A percentile compares a stretch with the other conserved stretches of the same genome.
Evolutionary conservation across 1,284 basidiomycete species (phyloP).

Genomic region (Cryptococcus hybrid): DNA sequence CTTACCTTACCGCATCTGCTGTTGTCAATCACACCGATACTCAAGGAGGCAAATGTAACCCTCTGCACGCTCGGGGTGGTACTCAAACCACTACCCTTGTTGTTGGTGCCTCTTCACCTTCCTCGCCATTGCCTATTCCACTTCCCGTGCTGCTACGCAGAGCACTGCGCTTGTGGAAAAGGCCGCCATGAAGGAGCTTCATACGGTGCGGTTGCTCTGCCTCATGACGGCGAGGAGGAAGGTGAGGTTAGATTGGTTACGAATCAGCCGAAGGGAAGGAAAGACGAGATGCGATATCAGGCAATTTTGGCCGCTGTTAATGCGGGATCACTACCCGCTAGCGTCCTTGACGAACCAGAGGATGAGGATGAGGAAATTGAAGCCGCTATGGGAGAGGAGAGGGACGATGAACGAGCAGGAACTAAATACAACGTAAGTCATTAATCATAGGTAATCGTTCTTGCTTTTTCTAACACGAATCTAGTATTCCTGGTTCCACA

Average conservation of each 20-base stretch:
- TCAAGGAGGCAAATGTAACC: slow-evolving; percentile 72
- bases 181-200: slow-evolving; percentile 53
- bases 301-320: slow-evolving; percentile 93
- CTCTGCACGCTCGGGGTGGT: slow-evolving; percentile 60
- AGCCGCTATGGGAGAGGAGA: slow-evolving; percentile 63
- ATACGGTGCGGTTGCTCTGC: slow-evolving; percentile 61
- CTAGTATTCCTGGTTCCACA: slow-evolving; percentile 97
- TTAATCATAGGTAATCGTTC: neutral
- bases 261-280: slow-evolving; percentile 74
- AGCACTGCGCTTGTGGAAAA: slow-evolving; percentile 78
- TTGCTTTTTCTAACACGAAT: neutral
- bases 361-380: slow-evolving; percentile 74
- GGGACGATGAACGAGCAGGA: slow-evolving; percentile 92
- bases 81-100: slow-evolving; percentile 86
- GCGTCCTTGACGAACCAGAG: slow-evolving; percentile 77
- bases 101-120: slow-evolving; percentile 96
- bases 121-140: slow-evolving; percentile 96
- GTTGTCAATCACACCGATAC: slow-evolving; percentile 84
- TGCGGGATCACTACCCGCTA: slow-evolving; percentile 93
- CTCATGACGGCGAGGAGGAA: slow-evolving; percentile 52
- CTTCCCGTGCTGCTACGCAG: slow-evolving; percentile 92
- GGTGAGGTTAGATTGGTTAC: slow-evolving; percentile 67
- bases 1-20: slow-evolving; percentile 92
- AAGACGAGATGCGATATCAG: slow-evolving; percentile 88
- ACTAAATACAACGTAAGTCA: slow-evolving; percentile 87